Evolutionary conservation across 371 early-diverging fungal species (phyloP).

Genomic region (Mortierella sp.): DNA sequence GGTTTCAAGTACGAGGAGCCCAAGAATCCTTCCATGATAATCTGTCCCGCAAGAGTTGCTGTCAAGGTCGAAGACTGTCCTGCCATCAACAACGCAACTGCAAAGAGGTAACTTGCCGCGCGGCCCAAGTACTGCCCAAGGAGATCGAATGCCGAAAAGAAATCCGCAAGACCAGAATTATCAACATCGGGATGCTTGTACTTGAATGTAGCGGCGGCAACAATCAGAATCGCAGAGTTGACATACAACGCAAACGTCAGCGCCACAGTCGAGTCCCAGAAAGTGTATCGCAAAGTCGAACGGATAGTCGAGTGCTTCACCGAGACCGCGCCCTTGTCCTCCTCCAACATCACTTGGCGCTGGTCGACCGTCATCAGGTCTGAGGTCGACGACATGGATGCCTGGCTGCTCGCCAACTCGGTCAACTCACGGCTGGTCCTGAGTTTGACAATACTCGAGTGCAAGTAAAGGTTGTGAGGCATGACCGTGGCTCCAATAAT

Average conservation of each 20-base stretch:
- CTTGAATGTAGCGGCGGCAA: slow-evolving; percentile 85
- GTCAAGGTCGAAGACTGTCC: slow-evolving; percentile 89
- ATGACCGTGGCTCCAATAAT: slow-evolving; percentile 89
- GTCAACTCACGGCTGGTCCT: slow-evolving; percentile 58
- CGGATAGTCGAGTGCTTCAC: slow-evolving; percentile 56
- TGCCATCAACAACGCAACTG: slow-evolving; percentile 80
- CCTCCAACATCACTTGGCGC: slow-evolving; percentile 30
- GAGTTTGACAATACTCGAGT: slow-evolving; percentile 79
- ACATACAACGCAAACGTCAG: slow-evolving; percentile 83
- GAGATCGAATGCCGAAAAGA: slow-evolving; percentile 78
- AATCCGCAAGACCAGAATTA: slow-evolving; percentile 65
- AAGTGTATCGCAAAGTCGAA: slow-evolving; percentile 60
- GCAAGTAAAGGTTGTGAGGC: slow-evolving; percentile 85
- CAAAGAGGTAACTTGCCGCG: slow-evolving; percentile 81
- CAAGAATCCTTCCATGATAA: slow-evolving; percentile 88
- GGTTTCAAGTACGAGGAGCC: slow-evolving; percentile 77
- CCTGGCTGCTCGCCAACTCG: slow-evolving; percentile 36
- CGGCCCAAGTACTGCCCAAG: slow-evolving; percentile 73
- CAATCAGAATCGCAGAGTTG: slow-evolving; percentile 85
- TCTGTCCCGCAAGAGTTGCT: slow-evolving; percentile 90
- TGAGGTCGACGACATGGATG: slow-evolving; percentile 51
- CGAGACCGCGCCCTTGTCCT: slow-evolving; percentile 41
- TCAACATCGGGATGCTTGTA: slow-evolving; percentile 60
- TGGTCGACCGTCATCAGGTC: slow-evolving; percentile 44
- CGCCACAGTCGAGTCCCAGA: slow-evolving; percentile 78